Evolutionary conservation across 805 yeast genomes (phyloP).

Genomic region (Saturnispora mendoncae): DNA sequence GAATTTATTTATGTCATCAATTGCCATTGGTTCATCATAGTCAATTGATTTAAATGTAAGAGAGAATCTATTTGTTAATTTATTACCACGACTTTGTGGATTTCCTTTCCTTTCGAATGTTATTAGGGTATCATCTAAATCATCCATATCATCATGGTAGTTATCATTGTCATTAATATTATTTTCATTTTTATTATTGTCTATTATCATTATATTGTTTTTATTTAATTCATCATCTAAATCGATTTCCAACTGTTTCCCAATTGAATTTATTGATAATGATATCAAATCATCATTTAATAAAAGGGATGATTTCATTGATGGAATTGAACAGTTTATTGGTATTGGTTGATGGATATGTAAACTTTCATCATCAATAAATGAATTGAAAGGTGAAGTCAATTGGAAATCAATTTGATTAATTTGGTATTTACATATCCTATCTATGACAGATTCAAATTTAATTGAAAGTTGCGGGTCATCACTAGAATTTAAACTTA

Average conservation of each 20-base stretch:
- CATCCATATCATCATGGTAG: background rate
- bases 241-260: conserved; percentile 7
- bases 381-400: conserved; percentile 11
- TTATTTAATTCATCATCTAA: conserved; percentile 6
- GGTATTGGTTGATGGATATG: conserved; percentile 11
- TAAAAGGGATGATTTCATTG: conserved; percentile 10
- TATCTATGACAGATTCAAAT: conserved; percentile 22
- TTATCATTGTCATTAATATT: background rate
- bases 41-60: conserved; percentile 23
- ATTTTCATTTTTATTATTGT: background rate
- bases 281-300: conserved; percentile 4
- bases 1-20: conserved; percentile 9
- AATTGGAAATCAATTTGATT: conserved; percentile 4
- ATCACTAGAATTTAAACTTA: conserved; percentile 32
- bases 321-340: conserved; percentile 4
- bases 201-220: background rate
- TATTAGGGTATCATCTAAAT: conserved; percentile 1
- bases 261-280: conserved; percentile 6
- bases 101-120: background rate
- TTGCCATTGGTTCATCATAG: conserved; percentile 8
- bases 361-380: conserved; percentile 2
- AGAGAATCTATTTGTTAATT: conserved; percentile 12
- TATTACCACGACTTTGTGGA: background rate
- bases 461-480: conserved; percentile 18
- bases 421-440: conserved; percentile 15